These are phyloP conservation scores for Orbilia quercus DNA, from an alignment of 2,329 filamentous ascomycete genomes.

Conservation along the genomic window DNA sequence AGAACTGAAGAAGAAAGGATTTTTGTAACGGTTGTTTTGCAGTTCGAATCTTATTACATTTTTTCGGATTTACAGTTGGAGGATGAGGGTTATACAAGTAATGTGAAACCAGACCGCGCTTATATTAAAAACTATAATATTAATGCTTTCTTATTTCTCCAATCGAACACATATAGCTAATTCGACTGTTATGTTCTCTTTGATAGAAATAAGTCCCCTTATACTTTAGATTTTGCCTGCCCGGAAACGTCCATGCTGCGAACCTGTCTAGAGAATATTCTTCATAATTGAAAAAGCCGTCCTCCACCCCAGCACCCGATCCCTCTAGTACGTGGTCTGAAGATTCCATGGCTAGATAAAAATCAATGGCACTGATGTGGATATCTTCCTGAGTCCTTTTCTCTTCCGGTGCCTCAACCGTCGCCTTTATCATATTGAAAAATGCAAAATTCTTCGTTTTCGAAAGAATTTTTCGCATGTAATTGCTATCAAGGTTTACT, in stretches of 20 bases:
- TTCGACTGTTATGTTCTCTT: too few species aligned
- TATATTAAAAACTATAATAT: too few species aligned
- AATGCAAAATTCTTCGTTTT: neutral
- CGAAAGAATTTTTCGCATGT: neutral
- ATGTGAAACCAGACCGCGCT: too few species aligned
- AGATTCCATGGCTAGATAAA: neutral
- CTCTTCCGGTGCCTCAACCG: neutral
- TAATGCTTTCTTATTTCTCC: too few species aligned
- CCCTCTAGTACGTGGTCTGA: neutral
- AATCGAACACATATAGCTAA: too few species aligned
- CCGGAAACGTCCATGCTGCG: neutral
- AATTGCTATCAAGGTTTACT: neutral
- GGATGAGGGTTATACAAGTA: too few species aligned
- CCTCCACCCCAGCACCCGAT: neutral
- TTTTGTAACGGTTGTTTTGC: constrained; percentile 5
- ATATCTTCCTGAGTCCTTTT: neutral
- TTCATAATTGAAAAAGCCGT: neutral
- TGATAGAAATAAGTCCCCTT: too few species aligned
- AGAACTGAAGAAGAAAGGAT: constrained; percentile 36
- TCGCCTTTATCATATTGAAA: neutral
- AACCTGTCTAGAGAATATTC: neutral
- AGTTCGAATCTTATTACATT: too few species aligned
- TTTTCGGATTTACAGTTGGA: too few species aligned
- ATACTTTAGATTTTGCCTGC: too few species aligned
- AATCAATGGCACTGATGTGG: neutral